Evolutionary conservation across 805 yeast genomes (phyloP), one percentile per base, ranked within the genome.

Genomic region (Candida krabiensis): DNA sequence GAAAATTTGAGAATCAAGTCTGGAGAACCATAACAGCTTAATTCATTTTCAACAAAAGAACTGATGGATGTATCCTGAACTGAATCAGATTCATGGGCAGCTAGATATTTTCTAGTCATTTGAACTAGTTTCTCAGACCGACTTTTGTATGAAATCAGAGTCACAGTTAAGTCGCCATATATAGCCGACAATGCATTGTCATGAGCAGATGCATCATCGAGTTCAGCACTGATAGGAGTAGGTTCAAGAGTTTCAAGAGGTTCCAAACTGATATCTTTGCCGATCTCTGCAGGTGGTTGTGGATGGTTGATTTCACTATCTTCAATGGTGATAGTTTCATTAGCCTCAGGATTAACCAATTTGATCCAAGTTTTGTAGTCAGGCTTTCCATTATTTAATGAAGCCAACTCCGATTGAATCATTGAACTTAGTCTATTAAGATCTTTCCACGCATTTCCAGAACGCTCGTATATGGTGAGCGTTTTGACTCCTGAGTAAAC

Each of bases 361-460:
- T 52, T 56, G 22, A 60, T 49, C 36, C 42, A 47, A 12, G 50
- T 49, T n/a, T 37, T 38, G 14, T 35, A 38, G 5, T 38, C 47
- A 7, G 47, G 30, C 15, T 37, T 42, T 2, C 40, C 43, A 11
- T 34, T 37, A 17, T 50, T 52, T 25, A 62, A 23, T 16, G 40
- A 43, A 3, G 38, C 37, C 21, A 59, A 16, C 31, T 62, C 63
- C 4, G 57, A 41, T 19, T 47, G 44, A 19, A 63, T 40, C 43
- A 61, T 49, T 14, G 53, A 48, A 4, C 48, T 43, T 14, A 63
- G 24, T 23, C 54, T 41, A 2, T 37, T 23, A 23, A 58, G 32
- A 31, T 56, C 51, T 27, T 45, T 44, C 67, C 68, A 63, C 1
- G 58, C 37, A 28, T 49, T 47, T 4, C 63, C 63, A 13, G 50